These are phyloP conservation scores for Paramecium pentaurelia DNA, from an alignment of 73 alveolate species.

Conservation along the genomic window DNA sequence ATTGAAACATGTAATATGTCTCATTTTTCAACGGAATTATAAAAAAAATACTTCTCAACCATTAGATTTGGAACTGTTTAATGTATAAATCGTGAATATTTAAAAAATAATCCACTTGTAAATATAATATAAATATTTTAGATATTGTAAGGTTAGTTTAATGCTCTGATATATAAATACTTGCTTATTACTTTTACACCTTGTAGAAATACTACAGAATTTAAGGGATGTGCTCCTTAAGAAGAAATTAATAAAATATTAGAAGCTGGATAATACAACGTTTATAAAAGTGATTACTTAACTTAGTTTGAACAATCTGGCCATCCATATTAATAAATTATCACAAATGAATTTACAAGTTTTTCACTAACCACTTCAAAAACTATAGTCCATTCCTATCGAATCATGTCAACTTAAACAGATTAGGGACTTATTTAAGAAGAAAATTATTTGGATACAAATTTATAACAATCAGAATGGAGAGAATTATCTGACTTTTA, in stretches of 20 bases:
- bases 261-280: not conserved
- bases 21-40: not conserved
- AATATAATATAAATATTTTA: not conserved
- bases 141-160: not conserved
- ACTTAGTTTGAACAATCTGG: not conserved
- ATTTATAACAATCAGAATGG: not conserved
- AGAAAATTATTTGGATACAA: not conserved
- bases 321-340: not conserved
- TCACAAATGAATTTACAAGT: not conserved
- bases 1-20: not conserved
- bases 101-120: not conserved
- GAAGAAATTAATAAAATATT: not conserved
- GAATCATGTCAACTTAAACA: not conserved
- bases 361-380: not conserved
- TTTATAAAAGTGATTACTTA: not conserved
- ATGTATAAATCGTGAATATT: not conserved
- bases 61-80: not conserved
- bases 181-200: not conserved
- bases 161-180: not conserved
- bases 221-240: not conserved
- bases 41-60: not conserved
- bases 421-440: not conserved
- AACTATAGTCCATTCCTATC: not conserved
- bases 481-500: not conserved
- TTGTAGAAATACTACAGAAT: not conserved